Conservation (phyloP, 176 grass and related monocot genomes). For the Triticum urartu region DNA sequence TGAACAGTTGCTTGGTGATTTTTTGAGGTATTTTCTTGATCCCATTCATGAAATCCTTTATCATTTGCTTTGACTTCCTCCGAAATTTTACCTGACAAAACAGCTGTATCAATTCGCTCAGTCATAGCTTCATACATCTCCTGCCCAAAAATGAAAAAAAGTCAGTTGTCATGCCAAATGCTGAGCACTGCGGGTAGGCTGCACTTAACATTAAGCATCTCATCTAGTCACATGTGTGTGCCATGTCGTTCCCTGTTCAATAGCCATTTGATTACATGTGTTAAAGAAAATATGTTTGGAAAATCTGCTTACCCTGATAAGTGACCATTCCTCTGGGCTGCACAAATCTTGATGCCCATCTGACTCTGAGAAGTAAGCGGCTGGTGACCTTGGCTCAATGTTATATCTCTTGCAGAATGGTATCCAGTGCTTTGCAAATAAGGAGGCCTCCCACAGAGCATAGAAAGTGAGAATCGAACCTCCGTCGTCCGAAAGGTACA, state of each 20-base stretch:
- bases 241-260: background rate
- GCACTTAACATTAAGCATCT: background rate
- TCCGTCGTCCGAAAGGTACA: constrained; percentile 77
- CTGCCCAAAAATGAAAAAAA: constrained; percentile 27
- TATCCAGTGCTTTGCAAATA: constrained; percentile 65
- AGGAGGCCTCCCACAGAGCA: constrained; percentile 58
- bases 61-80: constrained; percentile 48
- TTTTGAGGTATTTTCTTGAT: constrained; percentile 12
- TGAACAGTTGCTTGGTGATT: constrained; percentile 72
- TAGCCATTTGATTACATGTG: background rate
- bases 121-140: constrained; percentile 59
- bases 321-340: constrained; percentile 34
- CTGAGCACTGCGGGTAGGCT: background rate
- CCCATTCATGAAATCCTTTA: constrained; percentile 78
- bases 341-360: constrained; percentile 10
- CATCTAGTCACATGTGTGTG: background rate
- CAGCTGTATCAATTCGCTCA: constrained; percentile 37
- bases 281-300: background rate
- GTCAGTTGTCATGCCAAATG: background rate
- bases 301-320: constrained; percentile 40
- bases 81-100: constrained; percentile 40
- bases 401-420: constrained; percentile 67
- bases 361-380: constrained; percentile 44
- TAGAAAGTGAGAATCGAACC: constrained; percentile 80
- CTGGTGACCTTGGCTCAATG: constrained; percentile 59